phyloP scores from a whole-genome alignment of 1,284 basidiomycete species.

The Tylopilus sp. region DNA sequence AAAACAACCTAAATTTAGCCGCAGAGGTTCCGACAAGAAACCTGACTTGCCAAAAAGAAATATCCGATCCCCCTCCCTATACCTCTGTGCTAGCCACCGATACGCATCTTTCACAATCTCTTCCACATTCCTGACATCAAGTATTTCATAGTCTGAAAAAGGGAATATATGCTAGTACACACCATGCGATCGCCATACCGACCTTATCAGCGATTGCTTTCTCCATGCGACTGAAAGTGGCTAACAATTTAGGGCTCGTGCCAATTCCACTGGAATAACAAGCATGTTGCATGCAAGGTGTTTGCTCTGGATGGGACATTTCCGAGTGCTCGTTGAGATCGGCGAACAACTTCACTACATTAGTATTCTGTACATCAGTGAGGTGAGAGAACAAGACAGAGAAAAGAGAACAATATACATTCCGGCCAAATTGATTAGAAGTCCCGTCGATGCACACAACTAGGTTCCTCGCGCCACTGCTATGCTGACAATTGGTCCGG shows the following conservation, averaged over 20 bases:
- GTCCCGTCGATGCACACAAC: constrained; percentile 45
- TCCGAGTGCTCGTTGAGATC: constrained; percentile 32
- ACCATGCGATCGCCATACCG: constrained; percentile 44
- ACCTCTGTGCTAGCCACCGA: too few relatives aligned
- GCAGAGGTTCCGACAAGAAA: not conserved
- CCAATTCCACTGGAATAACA: constrained; percentile 54
- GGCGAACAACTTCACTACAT: constrained; percentile 47
- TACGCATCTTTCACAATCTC: too few relatives aligned
- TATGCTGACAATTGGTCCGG: constrained; percentile 21
- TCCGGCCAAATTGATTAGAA: too few relatives aligned
- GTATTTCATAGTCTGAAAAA: not conserved
- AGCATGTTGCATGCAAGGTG: constrained; percentile 40
- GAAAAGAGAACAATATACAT: constrained; percentile 20
- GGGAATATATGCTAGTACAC: not conserved
- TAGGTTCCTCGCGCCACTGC: constrained; percentile 32
- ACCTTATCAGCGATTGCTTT: too few relatives aligned
- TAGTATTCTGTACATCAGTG: constrained; percentile 44
- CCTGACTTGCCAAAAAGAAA: too few relatives aligned
- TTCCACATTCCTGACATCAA: constrained; percentile 29
- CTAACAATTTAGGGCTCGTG: constrained; percentile 39
- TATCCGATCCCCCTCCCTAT: too few relatives aligned
- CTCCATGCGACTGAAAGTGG: constrained; percentile 30
- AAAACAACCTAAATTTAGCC: not conserved
- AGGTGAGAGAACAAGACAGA: constrained; percentile 1
- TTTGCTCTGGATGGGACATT: too few relatives aligned